These are phyloP conservation scores for Diutina rugosa DNA, from an alignment of 1,139 yeast species.

Conservation along the genomic window DNA sequence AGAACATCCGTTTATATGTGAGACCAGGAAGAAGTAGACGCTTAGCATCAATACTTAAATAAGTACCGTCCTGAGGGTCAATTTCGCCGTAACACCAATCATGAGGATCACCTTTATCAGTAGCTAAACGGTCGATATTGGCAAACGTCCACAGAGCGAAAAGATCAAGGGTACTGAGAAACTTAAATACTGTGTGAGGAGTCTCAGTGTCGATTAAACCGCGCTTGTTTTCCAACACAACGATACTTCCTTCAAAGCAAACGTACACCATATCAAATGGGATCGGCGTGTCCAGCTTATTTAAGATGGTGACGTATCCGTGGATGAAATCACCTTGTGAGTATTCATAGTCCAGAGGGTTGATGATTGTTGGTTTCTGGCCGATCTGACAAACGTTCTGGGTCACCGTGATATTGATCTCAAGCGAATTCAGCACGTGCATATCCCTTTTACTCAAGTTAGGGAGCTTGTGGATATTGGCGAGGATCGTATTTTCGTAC, in stretches of 20 bases:
- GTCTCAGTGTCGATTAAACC: conserved; percentile 18
- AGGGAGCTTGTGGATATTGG: conserved; percentile 28
- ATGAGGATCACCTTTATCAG: conserved; percentile 35
- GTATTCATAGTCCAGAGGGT: conserved; percentile 18
- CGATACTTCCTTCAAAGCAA: conserved; percentile 18
- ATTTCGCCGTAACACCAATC: conserved; percentile 38
- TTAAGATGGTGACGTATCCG: conserved; percentile 25
- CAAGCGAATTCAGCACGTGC: conserved; percentile 14
- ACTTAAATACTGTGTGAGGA: conserved; percentile 11
- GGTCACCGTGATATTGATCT: conserved; percentile 23
- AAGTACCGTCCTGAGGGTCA: conserved; percentile 29
- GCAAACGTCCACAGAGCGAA: conserved; percentile 37
- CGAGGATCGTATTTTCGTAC: conserved; percentile 33
- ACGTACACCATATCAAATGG: conserved; percentile 31
- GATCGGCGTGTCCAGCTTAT: conserved; percentile 15
- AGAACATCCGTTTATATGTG: conserved; percentile 26
- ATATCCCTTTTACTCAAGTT: conserved; percentile 19
- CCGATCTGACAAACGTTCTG: conserved; percentile 31
- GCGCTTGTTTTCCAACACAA: conserved; percentile 14
- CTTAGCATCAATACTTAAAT: conserved; percentile 18
- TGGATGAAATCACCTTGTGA: conserved; percentile 27
- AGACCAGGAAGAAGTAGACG: conserved; percentile 17
- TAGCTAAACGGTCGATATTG: conserved; percentile 28
- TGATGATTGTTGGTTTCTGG: conserved; percentile 16
- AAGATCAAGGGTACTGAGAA: conserved; percentile 31